Percentiles rank a stretch among this genome's conserved stretches.
Evolutionary conservation across 2,329 filamentous ascomycete genomes (phyloP).

Genomic region (Penicillium sp.): DNA sequence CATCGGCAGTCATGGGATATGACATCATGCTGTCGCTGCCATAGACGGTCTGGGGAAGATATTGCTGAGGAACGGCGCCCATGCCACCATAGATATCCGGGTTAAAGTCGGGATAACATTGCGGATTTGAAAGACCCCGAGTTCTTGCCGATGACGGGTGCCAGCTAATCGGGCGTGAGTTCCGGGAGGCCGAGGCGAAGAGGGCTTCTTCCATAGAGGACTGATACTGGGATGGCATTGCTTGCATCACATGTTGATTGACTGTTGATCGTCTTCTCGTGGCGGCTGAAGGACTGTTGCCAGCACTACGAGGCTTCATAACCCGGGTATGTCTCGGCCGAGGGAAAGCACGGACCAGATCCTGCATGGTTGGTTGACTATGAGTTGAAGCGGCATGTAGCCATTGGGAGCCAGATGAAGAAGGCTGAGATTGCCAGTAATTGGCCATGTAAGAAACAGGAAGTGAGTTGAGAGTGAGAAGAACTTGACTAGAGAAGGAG

Average conservation of each 20-base stretch:
- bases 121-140: conserved; percentile 30
- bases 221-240: conserved; percentile 43
- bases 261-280: conserved; percentile 58
- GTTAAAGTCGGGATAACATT: conserved; percentile 22
- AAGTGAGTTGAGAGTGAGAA: conserved; percentile 2
- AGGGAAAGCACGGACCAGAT: conserved; percentile 51
- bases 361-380: conserved; percentile 32
- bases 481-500: conserved; percentile 6
- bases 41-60: conserved; percentile 20
- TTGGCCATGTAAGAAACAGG: conserved; percentile 32
- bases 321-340: conserved; percentile 58
- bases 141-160: conserved; percentile 62
- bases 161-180: conserved; percentile 71
- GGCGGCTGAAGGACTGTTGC: conserved; percentile 64
- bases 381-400: conserved; percentile 21
- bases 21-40: conserved; percentile 23
- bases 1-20: conserved; percentile 23
- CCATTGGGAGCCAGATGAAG: conserved; percentile 33
- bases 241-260: conserved; percentile 47
- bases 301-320: conserved; percentile 67
- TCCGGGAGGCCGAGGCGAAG: conserved; percentile 40
- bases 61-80: conserved; percentile 18
- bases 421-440: conserved; percentile 29
- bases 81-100: conserved; percentile 23
- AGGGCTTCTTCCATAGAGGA: conserved; percentile 49